Evolutionary conservation across 2,329 filamentous ascomycete genomes (phyloP).

Genomic region (Arthrobotrys sinensis): DNA sequence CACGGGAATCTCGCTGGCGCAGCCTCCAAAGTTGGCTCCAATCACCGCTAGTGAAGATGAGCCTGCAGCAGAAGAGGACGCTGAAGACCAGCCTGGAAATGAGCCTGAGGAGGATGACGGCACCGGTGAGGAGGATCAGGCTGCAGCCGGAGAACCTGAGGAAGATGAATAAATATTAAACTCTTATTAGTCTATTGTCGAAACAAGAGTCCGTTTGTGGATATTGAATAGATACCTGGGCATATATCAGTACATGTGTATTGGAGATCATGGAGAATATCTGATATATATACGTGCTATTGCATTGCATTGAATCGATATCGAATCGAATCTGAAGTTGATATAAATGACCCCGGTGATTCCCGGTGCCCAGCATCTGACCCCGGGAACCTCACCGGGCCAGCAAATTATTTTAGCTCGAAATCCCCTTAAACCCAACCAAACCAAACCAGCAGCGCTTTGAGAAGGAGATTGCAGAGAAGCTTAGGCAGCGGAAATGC

Average conservation of each 20-base stretch:
- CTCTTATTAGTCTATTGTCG: too few species aligned
- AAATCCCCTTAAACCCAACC: constrained; percentile 19
- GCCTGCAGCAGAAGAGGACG: background rate
- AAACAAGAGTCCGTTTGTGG: too few species aligned
- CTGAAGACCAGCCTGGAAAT: background rate
- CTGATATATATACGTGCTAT: too few species aligned
- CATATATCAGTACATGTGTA: too few species aligned
- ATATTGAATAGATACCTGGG: too few species aligned
- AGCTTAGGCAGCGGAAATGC: constrained; percentile 30
- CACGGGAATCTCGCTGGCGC: background rate
- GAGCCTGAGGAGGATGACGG: background rate
- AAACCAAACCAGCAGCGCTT: constrained; percentile 12
- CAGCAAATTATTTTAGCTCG: constrained; percentile 9
- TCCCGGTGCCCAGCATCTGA: background rate
- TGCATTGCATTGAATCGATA: too few species aligned
- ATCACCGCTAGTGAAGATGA: background rate
- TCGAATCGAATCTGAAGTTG: too few species aligned
- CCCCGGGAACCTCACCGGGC: constrained; percentile 5
- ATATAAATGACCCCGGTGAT: too few species aligned
- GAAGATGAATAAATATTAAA: too few species aligned
- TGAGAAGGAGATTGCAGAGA: constrained; percentile 30
- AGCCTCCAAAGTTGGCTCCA: background rate
- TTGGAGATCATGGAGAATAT: too few species aligned
- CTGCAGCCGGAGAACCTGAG: background rate
- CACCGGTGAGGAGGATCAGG: background rate